A percentile compares a stretch with the other conserved stretches of the same genome.
phyloP scores from a whole-genome alignment of 2,329 filamentous ascomycete species.

The Penicillium glabrum region DNA sequence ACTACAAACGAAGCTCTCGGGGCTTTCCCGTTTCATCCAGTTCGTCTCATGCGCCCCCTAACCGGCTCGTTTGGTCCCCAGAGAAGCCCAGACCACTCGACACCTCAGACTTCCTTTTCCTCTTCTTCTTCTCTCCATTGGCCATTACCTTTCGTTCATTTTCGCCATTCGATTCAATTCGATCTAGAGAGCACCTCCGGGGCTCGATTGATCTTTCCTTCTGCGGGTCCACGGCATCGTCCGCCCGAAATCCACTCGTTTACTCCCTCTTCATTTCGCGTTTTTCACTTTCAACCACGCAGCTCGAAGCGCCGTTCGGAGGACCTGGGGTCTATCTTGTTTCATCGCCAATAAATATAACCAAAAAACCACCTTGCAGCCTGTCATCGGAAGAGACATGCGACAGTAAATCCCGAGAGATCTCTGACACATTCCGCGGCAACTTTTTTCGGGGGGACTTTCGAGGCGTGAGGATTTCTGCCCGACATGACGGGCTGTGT shows the following conservation, averaged over 20 bases:
- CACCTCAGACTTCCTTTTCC: slow-evolving; percentile 17
- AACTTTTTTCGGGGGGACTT: slow-evolving; percentile 11
- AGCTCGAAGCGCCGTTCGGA: slow-evolving; percentile 10
- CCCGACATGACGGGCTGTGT: slow-evolving; percentile 53
- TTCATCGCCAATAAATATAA: background rate
- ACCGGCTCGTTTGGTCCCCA: background rate
- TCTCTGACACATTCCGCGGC: slow-evolving; percentile 23
- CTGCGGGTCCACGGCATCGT: slow-evolving; percentile 18
- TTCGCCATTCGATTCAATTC: slow-evolving; percentile 10
- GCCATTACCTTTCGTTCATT: slow-evolving; percentile 13
- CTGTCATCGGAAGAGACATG: slow-evolving; percentile 9
- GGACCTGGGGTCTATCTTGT: slow-evolving; percentile 13
- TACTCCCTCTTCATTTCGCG: slow-evolving; percentile 15
- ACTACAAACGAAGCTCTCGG: background rate
- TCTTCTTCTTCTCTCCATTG: slow-evolving; percentile 17
- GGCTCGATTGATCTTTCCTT: slow-evolving; percentile 23
- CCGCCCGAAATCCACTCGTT: slow-evolving; percentile 22
- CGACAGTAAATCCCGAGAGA: slow-evolving; percentile 5
- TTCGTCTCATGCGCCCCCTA: slow-evolving; percentile 13
- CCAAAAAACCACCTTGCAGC: background rate
- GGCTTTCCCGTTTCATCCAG: slow-evolving; percentile 5
- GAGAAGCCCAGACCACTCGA: slow-evolving; percentile 18
- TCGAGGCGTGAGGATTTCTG: slow-evolving; percentile 22
- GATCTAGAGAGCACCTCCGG: slow-evolving; percentile 16
- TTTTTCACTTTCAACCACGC: slow-evolving; percentile 11